phyloP scores from a whole-genome alignment of 169 alveolate genomes.

The Eimeria necatrix region DNA sequence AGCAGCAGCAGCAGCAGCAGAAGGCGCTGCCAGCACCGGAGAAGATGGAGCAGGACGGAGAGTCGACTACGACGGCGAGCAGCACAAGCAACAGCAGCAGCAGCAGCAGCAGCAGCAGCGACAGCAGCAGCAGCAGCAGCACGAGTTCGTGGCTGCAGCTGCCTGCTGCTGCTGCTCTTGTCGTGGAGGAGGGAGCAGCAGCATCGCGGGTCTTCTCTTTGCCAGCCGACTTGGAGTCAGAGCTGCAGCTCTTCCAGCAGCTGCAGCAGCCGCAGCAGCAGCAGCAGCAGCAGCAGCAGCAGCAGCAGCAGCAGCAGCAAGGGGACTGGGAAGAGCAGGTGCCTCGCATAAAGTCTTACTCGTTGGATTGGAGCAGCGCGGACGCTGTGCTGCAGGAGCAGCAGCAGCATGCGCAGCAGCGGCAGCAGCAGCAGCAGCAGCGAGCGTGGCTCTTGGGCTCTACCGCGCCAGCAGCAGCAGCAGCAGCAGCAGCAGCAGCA shows the following conservation, averaged over 20 bases:
- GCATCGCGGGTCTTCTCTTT: not conserved
- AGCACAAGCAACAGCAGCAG: not conserved
- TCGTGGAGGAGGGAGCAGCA: conserved; percentile 13
- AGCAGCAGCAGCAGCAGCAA: conserved; percentile 43
- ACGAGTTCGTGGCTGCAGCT: conserved; percentile 23
- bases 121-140: conserved; percentile 41
- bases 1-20: not conserved
- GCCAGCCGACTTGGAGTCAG: not conserved
- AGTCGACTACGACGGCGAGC: not conserved
- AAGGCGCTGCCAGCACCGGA: not conserved
- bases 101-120: not conserved
- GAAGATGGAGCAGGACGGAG: not conserved
- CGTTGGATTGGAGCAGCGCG: not conserved
- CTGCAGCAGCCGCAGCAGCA: too few species aligned
- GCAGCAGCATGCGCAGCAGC: not conserved
- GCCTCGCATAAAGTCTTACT: not conserved
- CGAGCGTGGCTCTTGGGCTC: not conserved
- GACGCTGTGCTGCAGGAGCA: not conserved
- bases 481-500: conserved; percentile 32
- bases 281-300: conserved; percentile 51
- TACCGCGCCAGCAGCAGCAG: conserved; percentile 10
- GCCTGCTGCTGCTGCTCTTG: not conserved
- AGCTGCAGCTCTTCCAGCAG: not conserved
- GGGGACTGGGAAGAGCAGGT: not conserved
- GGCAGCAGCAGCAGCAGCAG: conserved; percentile 30